These are phyloP conservation scores for Abortiporus biennis DNA, from an alignment of 1,284 basidiomycete genomes.

Conservation along the genomic window DNA sequence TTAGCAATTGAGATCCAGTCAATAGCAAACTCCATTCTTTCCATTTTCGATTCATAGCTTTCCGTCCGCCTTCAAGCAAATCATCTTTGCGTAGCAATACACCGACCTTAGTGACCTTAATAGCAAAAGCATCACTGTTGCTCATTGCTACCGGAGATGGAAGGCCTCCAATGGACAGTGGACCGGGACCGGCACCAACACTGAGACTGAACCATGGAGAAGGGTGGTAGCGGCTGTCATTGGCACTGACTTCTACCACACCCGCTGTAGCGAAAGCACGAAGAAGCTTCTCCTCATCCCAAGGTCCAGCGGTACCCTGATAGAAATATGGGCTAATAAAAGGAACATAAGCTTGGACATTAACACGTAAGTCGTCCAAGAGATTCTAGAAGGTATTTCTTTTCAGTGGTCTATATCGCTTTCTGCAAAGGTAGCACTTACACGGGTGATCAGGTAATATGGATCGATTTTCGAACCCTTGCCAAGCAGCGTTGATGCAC, in stretches of 20 bases:
- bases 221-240: conserved; percentile 33
- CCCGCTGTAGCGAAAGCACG: conserved; percentile 65
- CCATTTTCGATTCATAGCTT: conserved; percentile 81
- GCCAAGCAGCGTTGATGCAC: conserved; percentile 35
- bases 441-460: conserved; percentile 85
- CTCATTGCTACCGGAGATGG: conserved; percentile 10
- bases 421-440: conserved; percentile 27
- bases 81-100: conserved; percentile 85
- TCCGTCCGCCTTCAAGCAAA: conserved; percentile 69
- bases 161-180: conserved; percentile 16
- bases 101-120: conserved; percentile 83
- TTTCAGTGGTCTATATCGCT: conserved; percentile 4
- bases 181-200: conserved; percentile 28
- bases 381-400: conserved; percentile 49
- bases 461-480: conserved; percentile 79
- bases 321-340: conserved; percentile 70
- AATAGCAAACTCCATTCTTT: conserved; percentile 81
- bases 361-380: conserved; percentile 71
- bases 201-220: conserved; percentile 45
- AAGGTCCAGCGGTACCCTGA: conserved; percentile 63
- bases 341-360: conserved; percentile 63
- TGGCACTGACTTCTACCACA: conserved; percentile 49
- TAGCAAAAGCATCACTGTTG: conserved; percentile 35
- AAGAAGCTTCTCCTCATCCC: conserved; percentile 68
- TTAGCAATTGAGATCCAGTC: conserved; percentile 86